Base-by-base conservation (phyloP, 345 rosid species). In the Abelmoschus esculentus region DNA sequence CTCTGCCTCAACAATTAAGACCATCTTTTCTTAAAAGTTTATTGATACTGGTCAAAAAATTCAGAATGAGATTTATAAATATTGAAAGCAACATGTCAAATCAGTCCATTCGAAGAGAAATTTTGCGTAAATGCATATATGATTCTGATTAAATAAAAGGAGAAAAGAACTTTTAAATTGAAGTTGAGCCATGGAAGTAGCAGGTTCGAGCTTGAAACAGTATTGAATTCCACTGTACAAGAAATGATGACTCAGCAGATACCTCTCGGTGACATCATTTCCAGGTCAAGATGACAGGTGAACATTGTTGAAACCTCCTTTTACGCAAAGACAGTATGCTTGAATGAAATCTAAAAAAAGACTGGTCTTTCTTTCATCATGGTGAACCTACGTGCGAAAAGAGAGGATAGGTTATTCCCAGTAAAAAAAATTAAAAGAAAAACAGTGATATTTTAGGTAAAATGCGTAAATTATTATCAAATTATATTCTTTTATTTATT, bases 21-120 rank as follows among this genome's bases (percentile, higher is more conserved):
- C 26, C 26, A 22, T 22, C 26, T 22, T 0, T 0, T 22, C 26
- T 22, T 22, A 22, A 22, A 22, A 22, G 26, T 22, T 22, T 22
- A 22, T 22, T 22, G 26, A 22, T 22, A 22, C 26, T 22, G 40
- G 29, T 69, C 7, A 40, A 40, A 40, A 40, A 8, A 7, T 7
- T 40, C 63, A 40, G 38, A 34, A 55, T 70, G 19, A 40, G 36
- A n/a, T 57, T 7, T 13, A 40, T 40, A 53, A 34, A 53, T 52
- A 32, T 34, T 53, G 40, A 59, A 66, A 29, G 17, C 53, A 13
- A 36, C 42, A 57, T 64, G 49, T 44, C 70, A 15, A 63, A 72
- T 64, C 44, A n/a, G 44, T 28, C 66, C 47, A 32, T 31, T 72
- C 55, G n/a, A 52, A 44, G 62, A 64, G 66, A 59, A 8, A 49